Percentiles rank a stretch among this genome's conserved stretches.
Conservation (phyloP, 164 flowering plant genomes). For the Macadamia integrifolia region DNA sequence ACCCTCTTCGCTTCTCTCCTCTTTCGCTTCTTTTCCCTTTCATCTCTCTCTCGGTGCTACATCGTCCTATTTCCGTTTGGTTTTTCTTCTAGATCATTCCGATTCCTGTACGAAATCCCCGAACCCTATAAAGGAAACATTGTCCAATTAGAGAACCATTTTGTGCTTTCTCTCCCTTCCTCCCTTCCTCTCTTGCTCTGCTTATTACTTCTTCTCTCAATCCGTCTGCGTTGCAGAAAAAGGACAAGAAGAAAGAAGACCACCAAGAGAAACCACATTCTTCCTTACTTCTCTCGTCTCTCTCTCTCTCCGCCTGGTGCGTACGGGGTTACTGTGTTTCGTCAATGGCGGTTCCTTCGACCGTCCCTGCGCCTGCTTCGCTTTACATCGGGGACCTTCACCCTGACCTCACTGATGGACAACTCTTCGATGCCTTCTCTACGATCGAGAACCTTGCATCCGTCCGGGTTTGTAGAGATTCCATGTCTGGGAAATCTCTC, state of each 20-base stretch:
- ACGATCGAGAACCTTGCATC: slow-evolving; percentile 44
- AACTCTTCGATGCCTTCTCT: slow-evolving; percentile 46
- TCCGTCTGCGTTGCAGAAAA: background rate
- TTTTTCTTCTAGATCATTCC: background rate
- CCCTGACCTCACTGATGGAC: slow-evolving; percentile 50
- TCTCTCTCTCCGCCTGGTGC: background rate
- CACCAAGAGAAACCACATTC: too few relatives aligned
- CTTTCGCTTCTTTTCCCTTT: background rate
- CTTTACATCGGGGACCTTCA: slow-evolving; percentile 87
- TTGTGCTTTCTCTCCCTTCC: too few relatives aligned
- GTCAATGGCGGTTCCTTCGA: slow-evolving; percentile 36
- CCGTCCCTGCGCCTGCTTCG: slow-evolving; percentile 38
- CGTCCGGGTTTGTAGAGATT: slow-evolving; percentile 74
- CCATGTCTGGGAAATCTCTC: slow-evolving; percentile 52
- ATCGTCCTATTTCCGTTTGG: background rate
- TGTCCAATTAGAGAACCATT: too few relatives aligned
- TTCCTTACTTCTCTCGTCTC: background rate
- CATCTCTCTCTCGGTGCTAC: background rate
- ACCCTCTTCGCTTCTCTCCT: background rate
- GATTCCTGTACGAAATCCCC: too few relatives aligned
- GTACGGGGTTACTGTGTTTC: background rate
- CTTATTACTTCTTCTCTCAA: too few relatives aligned
- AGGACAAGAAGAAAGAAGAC: background rate
- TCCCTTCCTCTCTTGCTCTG: too few relatives aligned
- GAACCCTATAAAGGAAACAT: too few relatives aligned